Base-by-base conservation (phyloP, 331 rosid genomes). In the Malus hybrid region DNA sequence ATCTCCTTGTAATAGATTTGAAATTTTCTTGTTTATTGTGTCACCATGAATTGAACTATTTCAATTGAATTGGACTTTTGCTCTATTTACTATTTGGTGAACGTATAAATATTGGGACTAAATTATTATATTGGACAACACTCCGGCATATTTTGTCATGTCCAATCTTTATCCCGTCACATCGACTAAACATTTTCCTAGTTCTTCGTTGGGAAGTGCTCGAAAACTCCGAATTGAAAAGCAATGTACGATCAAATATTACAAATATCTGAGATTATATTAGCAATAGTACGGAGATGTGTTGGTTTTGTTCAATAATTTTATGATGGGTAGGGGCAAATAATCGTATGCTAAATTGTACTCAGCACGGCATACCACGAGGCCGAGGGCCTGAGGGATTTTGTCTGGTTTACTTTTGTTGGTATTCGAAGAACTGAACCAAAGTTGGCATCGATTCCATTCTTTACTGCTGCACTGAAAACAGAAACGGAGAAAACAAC, bases 351-450 rank as follows among this genome's bases (percentile, higher is more conserved):
- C 46, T 39, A 39, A 39, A 39, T 39, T 39, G 46, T 39, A 9
- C 12, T 39, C 46, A 39, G 46, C 46, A 39, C 46, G 46, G 46
- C 46, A 39, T 39, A 39, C 46, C 46, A 19, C 24, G 61, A 48
- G 86, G 75, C 81, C 55, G 73, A 70, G 54, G 48, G 81, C 64
- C 75, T 56, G 72, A 69, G 70, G 20, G 57, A 24, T 54, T 56
- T 83, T 83, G 87, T 80, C 84, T 83, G 67, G 74, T 76, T 80
- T 69, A 73, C 82, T 73, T 57, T 69, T 77, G 87, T 83, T 77
- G 75, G 62, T 65, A 80, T 83, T 74, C 71, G n/a, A 56, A 59
- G 52, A 27, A 68, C 31, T 44, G 67, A 73, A 65, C 75, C 78
- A 36, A 32, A 61, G 56, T 79, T 83, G 69, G 76, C 70, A 79